Conservation (phyloP, 345 rosid species). For the Syzygium grande region DNA sequence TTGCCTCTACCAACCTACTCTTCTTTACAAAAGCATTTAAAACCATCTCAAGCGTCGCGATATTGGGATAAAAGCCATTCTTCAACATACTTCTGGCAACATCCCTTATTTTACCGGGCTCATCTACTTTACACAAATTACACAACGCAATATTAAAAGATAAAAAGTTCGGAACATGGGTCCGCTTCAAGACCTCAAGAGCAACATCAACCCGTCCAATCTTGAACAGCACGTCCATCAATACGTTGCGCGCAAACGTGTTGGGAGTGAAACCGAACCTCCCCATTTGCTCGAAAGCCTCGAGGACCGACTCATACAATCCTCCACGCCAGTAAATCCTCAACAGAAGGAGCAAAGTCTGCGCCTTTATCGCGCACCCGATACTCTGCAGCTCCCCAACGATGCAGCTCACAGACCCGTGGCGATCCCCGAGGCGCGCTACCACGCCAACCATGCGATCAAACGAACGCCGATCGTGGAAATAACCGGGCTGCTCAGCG, state of each 20-base stretch:
- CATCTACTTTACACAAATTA: constrained; percentile 41
- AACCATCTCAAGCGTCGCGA: constrained; percentile 41
- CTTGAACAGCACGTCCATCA: constrained; percentile 57
- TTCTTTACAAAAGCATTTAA: constrained; percentile 37
- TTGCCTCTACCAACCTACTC: constrained; percentile 28
- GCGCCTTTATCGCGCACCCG: constrained; percentile 40
- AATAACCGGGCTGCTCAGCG: constrained; percentile 42
- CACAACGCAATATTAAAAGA: constrained; percentile 51
- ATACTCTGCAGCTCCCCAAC: constrained; percentile 24
- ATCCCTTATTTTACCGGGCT: constrained; percentile 22
- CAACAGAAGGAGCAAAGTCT: constrained; percentile 42
- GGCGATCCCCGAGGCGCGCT: constrained; percentile 18
- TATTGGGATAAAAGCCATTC: constrained; percentile 51
- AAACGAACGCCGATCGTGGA: constrained; percentile 41
- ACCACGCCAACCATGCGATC: constrained; percentile 43
- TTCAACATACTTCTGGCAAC: constrained; percentile 39
- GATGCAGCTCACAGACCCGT: constrained; percentile 22
- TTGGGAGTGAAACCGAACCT: constrained; percentile 42
- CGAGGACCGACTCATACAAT: constrained; percentile 36
- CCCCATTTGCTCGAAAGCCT: constrained; percentile 39
- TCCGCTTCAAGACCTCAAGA: constrained; percentile 29
- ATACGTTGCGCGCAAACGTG: constrained; percentile 48
- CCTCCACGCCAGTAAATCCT: constrained; percentile 74
- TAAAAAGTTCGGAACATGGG: constrained; percentile 38
- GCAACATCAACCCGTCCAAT: constrained; percentile 23